Percentiles rank a stretch among this genome's conserved stretches.
Conservation (phyloP, 2,329 filamentous ascomycete genomes). For the Malbranchea cinnamomea region DNA sequence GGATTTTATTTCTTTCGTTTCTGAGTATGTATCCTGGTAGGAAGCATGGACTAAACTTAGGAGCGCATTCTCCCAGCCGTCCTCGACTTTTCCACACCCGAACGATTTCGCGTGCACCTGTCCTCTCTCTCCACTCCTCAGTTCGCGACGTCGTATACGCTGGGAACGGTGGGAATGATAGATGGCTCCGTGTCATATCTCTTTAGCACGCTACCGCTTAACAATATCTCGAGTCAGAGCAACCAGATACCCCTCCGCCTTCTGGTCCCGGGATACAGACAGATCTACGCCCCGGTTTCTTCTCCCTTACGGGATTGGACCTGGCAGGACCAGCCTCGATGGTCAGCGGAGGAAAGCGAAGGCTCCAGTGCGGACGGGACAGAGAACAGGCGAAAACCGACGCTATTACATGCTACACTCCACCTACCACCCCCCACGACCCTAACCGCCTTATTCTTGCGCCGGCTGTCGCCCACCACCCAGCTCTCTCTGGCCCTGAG, state of each 20-base stretch:
- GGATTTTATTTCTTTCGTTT: conserved; percentile 5
- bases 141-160: conserved; percentile 85
- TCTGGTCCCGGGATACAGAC: conserved; percentile 69
- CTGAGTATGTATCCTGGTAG: conserved; percentile 1
- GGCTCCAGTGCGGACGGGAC: conserved; percentile 19
- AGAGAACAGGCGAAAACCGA: conserved; percentile 21
- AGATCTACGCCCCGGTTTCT: conserved; percentile 42
- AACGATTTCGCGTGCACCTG: conserved; percentile 69
- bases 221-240: conserved; percentile 50
- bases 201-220: conserved; percentile 72
- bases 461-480: conserved; percentile 59
- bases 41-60: conserved; percentile 8
- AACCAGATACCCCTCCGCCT: conserved; percentile 60
- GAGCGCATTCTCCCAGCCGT: conserved; percentile 42
- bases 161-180: conserved; percentile 78
- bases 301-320: conserved; percentile 19
- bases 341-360: not conserved
- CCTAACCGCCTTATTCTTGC: conserved; percentile 72
- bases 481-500: conserved; percentile 58
- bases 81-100: conserved; percentile 75
- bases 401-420: conserved; percentile 30
- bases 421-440: conserved; percentile 54
- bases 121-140: conserved; percentile 85
- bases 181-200: conserved; percentile 96
- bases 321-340: conserved; percentile 1